Conservation (phyloP, 306 rosid genomes). For the Rosa rugosa region DNA sequence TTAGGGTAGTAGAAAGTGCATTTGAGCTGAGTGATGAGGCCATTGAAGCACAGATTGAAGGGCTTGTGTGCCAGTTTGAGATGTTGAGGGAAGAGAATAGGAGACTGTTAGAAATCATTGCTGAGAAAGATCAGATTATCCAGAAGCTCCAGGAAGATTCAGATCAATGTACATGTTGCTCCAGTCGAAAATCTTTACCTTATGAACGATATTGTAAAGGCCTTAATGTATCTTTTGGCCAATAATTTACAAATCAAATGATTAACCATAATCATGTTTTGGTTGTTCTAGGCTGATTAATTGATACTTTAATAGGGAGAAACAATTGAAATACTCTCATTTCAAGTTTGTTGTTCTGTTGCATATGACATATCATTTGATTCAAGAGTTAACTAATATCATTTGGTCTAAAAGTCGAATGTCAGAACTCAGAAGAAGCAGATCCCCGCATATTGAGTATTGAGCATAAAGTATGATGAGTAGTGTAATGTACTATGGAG, state of each 20-base stretch:
- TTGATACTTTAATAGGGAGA: neutral
- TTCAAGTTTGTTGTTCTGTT: too few species aligned
- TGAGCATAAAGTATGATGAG: too few species aligned
- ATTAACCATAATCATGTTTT: too few species aligned
- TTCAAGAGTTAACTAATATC: too few species aligned
- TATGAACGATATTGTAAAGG: neutral
- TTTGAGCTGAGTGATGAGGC: conserved; percentile 78
- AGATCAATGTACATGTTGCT: conserved; percentile 18
- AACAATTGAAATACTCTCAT: neutral
- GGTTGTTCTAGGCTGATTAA: neutral
- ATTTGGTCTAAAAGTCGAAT: too few species aligned
- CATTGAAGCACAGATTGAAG: conserved; percentile 66
- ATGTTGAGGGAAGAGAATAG: conserved; percentile 46
- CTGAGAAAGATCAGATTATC: conserved; percentile 41
- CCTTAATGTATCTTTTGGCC: neutral
- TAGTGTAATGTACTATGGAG: too few species aligned
- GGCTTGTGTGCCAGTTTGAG: conserved; percentile 53
- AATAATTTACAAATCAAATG: neutral
- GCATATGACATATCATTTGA: too few species aligned
- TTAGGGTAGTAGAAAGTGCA: conserved; percentile 69
- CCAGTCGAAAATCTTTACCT: neutral
- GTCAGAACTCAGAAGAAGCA: too few species aligned
- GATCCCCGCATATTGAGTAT: too few species aligned
- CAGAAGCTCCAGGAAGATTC: conserved; percentile 46
- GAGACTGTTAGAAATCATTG: conserved; percentile 34